Percentiles rank a stretch among this genome's conserved stretches.
Evolutionary conservation across 768 basidiomycete genomes (phyloP).

Genomic region (Naganishia antarctica): DNA sequence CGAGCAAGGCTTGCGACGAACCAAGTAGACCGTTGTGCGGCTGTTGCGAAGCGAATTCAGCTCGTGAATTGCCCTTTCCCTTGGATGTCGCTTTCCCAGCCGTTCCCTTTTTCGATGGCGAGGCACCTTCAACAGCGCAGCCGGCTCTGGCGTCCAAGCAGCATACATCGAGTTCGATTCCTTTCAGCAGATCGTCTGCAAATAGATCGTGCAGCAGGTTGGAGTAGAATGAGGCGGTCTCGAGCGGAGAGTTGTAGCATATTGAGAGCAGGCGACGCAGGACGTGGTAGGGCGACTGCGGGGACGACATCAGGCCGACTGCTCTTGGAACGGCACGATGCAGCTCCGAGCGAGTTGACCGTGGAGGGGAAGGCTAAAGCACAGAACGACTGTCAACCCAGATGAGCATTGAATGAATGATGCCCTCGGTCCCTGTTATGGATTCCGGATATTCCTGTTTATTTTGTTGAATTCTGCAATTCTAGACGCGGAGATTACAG

Average conservation of each 20-base stretch:
- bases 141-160: not conserved
- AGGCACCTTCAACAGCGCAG: not conserved
- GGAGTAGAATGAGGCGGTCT: conserved; percentile 26
- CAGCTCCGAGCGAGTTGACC: too few relatives aligned
- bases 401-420: too few relatives aligned
- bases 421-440: too few relatives aligned
- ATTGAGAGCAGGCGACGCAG: conserved; percentile 27
- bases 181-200: conserved; percentile 18
- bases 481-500: not conserved
- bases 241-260: conserved; percentile 24
- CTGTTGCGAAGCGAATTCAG: not conserved
- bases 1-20: not conserved
- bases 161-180: conserved; percentile 13
- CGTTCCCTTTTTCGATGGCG: not conserved
- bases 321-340: too few relatives aligned
- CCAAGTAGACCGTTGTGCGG: not conserved
- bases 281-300: conserved; percentile 26
- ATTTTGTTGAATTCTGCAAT: too few relatives aligned
- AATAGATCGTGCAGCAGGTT: conserved; percentile 24
- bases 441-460: too few relatives aligned
- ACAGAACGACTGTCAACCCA: too few relatives aligned
- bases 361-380: too few relatives aligned
- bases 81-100: not conserved
- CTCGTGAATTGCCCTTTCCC: conserved; percentile 5
- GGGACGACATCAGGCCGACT: conserved; percentile 14